Base-by-base conservation (phyloP, 371 early-diverging fungal genomes). In the Mortierella sp. region DNA sequence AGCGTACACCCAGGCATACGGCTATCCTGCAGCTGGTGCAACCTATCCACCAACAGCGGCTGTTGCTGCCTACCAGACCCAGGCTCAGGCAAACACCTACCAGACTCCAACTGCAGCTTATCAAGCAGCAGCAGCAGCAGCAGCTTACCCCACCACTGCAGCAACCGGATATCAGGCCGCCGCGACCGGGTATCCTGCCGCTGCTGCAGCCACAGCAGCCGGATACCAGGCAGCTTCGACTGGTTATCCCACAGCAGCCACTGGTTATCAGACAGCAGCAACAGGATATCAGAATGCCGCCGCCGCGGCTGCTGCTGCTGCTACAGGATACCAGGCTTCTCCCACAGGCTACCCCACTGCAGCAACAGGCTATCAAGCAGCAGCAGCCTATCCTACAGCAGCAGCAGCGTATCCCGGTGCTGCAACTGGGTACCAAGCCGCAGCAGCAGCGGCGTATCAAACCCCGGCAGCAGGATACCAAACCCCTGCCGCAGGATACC, bases 1-100 rank as follows among this genome's bases (percentile, higher is more conserved):
- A 22, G 64, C 60, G 12, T 67, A 66, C 46, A 43, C 73, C 8
- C 73, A 73, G 24, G 67, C 60, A 4, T 73, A 73, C 37, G 73
- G 63, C 16, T 73, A 73, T 41, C 73, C 63, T 25, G 59, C 62
- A 14, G 57, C 63, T 9, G 57, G 61, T n/a, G 29, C 58, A 3
- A 27, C n/a, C 25, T 71, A 71, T 25, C 72, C 59, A 40, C 57
- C 50, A 19, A 39, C 56, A 12, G 68, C 67, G 1, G 55, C 67
- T 12, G 68, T 60, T 0, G 55, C 67, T 12, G 56, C 57, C 1
- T 69, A 69, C 28, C 70, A 57, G 19, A 47, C 63, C 13, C 57
- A 57, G 22, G 54, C 69, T 5, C 47, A 64, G 27, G 57, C 39
- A 24, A 51, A 29, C 40, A 61, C 60, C 4, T 52, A 57, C n/a